These are phyloP conservation scores for Collybia sp. DNA, from an alignment of 768 basidiomycete species.

Conservation along the genomic window DNA sequence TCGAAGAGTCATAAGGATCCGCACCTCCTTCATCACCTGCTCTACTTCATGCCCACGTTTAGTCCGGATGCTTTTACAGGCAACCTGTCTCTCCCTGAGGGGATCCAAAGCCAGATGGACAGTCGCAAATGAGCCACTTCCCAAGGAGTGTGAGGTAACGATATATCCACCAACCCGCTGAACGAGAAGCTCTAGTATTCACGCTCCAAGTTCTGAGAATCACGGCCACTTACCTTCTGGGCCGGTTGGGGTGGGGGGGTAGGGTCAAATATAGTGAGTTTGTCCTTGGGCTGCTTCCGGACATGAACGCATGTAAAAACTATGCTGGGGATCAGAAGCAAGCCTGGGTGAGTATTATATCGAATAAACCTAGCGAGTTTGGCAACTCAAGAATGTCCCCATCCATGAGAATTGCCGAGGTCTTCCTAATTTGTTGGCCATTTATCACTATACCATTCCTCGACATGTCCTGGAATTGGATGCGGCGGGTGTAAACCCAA, in stretches of 20 bases:
- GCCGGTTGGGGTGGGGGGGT: conserved; percentile 50
- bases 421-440: conserved; percentile 60
- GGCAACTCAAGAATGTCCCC: conserved; percentile 70
- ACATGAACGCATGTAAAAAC: conserved; percentile 65
- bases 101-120: conserved; percentile 76
- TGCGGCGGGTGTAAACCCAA: background rate
- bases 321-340: conserved; percentile 17
- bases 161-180: conserved; percentile 64
- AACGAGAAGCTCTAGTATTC: background rate
- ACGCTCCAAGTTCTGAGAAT: background rate
- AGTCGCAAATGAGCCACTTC: conserved; percentile 77
- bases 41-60: conserved; percentile 54
- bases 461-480: conserved; percentile 55
- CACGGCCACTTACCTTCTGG: conserved; percentile 41
- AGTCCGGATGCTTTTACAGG: conserved; percentile 76
- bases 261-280: conserved; percentile 54
- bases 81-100: conserved; percentile 62
- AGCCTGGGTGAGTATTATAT: background rate
- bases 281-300: conserved; percentile 48
- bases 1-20: conserved; percentile 62
- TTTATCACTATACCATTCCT: conserved; percentile 75
- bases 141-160: conserved; percentile 77
- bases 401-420: conserved; percentile 70
- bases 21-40: conserved; percentile 75
- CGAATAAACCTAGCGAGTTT: conserved; percentile 48